Base-by-base conservation (phyloP, 73 alveolate genomes). In the Effrenium voratum region DNA sequence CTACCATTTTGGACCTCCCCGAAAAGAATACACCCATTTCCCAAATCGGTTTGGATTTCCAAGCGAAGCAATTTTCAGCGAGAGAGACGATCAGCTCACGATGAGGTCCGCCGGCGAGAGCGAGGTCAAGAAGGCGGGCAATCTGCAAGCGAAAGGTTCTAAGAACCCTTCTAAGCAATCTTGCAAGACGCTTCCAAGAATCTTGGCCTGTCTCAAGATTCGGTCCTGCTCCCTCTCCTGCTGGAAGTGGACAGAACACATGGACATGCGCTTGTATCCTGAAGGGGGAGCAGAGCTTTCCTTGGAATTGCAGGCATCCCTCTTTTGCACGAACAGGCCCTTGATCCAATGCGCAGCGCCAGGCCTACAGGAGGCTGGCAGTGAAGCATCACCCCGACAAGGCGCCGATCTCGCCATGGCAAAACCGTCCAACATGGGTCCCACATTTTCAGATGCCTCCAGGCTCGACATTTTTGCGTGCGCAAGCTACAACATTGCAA, bases 341-440 rank as follows among this genome's bases (percentile, higher is more conserved):
- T 1, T 2, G 72, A 22, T 30, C 28, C 49, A 19, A 30, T 79
- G 8, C 46, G 2, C 5, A 15, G 24, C 5, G 30, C 6, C 34
- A 86, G 95, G 99, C 99, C 46, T 99, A 87, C 93, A 88, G 99
- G 80, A 99, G 98, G 98, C 88, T 93, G 38, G 99, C 95, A n/a
- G 60, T 77, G 49, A 93, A 75, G 92, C 83, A 72, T 46, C 99
- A 99, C 98, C 99, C 99, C 2, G 99, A 99, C 99, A 99, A 99
- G 95, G 95, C 68, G 63, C 8, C 19, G 26, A 34, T 43, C 32
- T 19, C 15, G 1, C 32, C 1, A 55, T 1, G 26, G 68, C 68
- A 55, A 19, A 0, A 28, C 26, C 1, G 68, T 19, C 26, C 68
- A 28, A 19, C 1, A 28, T n/a, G n/a, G n/a, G n/a, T n/a, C n/a